Conservation (phyloP, 2,329 filamentous ascomycete species). For the Pyrenophora graminea region DNA sequence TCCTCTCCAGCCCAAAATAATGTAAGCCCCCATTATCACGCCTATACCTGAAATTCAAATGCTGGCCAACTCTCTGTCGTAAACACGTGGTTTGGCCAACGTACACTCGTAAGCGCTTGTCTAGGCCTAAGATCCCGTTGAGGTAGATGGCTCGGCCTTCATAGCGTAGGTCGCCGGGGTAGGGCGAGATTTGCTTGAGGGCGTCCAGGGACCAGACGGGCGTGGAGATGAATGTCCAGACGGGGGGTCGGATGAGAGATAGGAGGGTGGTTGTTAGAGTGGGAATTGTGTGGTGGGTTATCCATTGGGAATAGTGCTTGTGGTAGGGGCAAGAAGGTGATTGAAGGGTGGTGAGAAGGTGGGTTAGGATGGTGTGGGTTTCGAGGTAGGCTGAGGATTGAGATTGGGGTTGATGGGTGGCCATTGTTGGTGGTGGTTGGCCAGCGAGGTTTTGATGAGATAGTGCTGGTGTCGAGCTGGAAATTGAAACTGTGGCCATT, state of each 20-base stretch:
- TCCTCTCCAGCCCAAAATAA: slow-evolving; percentile 40
- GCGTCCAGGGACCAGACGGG: slow-evolving; percentile 28
- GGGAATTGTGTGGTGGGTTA: slow-evolving; percentile 18
- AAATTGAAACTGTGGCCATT: slow-evolving; percentile 6
- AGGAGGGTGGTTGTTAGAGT: slow-evolving; percentile 26
- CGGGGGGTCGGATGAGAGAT: slow-evolving; percentile 25
- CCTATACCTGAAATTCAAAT: slow-evolving; percentile 42
- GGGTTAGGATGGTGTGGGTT: slow-evolving; percentile 27
- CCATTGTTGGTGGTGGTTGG: background rate
- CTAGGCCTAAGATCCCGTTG: slow-evolving; percentile 30
- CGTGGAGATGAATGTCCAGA: slow-evolving; percentile 25
- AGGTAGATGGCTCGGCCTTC: slow-evolving; percentile 34
- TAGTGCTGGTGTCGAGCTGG: background rate
- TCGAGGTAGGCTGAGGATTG: slow-evolving; percentile 25
- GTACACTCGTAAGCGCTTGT: slow-evolving; percentile 34
- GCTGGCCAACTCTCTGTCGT: slow-evolving; percentile 32
- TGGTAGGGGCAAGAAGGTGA: slow-evolving; percentile 7
- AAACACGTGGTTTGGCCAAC: slow-evolving; percentile 40
- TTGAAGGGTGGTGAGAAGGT: slow-evolving; percentile 25
- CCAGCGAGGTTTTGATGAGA: background rate
- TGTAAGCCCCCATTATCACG: slow-evolving; percentile 42
- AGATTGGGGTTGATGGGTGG: background rate
- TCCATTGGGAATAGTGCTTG: slow-evolving; percentile 26
- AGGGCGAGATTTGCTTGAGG: slow-evolving; percentile 23
- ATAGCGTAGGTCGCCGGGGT: slow-evolving; percentile 26